Evolutionary conservation across 176 grass and related monocot genomes (phyloP).

Genomic region (Musa itinerans): DNA sequence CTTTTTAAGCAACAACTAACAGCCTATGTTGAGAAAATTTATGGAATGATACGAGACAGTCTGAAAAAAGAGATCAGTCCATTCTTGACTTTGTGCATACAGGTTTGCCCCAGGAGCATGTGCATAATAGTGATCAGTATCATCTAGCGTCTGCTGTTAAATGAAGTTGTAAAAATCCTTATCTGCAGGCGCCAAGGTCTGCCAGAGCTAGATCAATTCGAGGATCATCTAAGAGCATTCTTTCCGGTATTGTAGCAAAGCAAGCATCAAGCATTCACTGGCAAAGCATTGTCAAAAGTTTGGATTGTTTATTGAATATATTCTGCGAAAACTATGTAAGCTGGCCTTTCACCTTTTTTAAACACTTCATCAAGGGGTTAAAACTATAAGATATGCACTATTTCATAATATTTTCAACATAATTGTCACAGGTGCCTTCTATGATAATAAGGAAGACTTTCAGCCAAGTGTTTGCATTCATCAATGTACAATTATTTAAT

Average conservation of each 20-base stretch:
- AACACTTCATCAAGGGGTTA: not conserved
- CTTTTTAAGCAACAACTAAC: constrained; percentile 94
- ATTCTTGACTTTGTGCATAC: constrained; percentile 79
- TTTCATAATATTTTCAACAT: not conserved
- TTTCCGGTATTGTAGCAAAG: constrained; percentile 53
- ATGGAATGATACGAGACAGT: constrained; percentile 75
- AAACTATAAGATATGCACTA: not conserved
- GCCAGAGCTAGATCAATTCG: constrained; percentile 56
- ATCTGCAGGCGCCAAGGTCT: constrained; percentile 67
- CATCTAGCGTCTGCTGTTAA: not conserved
- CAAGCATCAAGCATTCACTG: constrained; percentile 69
- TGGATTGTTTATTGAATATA: constrained; percentile 46
- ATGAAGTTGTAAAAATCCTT: not conserved
- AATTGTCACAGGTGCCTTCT: constrained; percentile 45
- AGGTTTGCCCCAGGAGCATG: constrained; percentile 30
- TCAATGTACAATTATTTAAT: constrained; percentile 93
- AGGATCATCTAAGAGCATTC: constrained; percentile 56
- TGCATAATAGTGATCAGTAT: not conserved
- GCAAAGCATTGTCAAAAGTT: constrained; percentile 66
- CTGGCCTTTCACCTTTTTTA: not conserved
- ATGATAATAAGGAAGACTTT: constrained; percentile 80
- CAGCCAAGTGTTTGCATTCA: constrained; percentile 73
- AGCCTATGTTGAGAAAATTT: constrained; percentile 92
- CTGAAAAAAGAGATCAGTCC: constrained; percentile 86
- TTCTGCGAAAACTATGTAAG: constrained; percentile 62